Evolutionary conservation across 352 stramenopile species (phyloP).

Genomic region (Phytophthora vignae): DNA sequence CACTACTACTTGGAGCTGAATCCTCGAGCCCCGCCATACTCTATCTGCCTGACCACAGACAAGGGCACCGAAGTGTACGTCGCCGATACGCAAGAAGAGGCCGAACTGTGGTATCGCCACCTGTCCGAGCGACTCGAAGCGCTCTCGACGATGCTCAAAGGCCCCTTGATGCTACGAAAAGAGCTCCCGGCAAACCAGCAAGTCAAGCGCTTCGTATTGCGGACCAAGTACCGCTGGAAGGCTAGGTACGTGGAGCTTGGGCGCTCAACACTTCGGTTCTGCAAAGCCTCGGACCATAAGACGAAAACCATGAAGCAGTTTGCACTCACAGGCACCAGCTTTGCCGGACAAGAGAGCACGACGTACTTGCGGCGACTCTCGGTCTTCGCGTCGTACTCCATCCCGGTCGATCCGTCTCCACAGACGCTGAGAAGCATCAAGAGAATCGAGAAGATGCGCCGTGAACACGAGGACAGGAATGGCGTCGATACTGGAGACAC

Average conservation of each 20-base stretch:
- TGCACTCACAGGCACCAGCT: slow-evolving; percentile 57
- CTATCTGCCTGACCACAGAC: slow-evolving; percentile 72
- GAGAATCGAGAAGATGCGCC: slow-evolving; percentile 38
- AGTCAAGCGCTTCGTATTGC: slow-evolving; percentile 58
- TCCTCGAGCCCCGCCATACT: slow-evolving; percentile 55
- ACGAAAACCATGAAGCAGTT: slow-evolving; percentile 79
- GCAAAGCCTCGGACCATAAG: slow-evolving; percentile 47
- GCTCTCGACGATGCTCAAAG: slow-evolving; percentile 59
- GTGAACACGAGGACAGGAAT: slow-evolving; percentile 38
- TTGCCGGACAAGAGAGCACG: slow-evolving; percentile 64
- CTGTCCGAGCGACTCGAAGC: slow-evolving; percentile 60
- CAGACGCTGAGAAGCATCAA: slow-evolving; percentile 42
- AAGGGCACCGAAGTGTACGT: slow-evolving; percentile 68
- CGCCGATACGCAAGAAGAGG: slow-evolving; percentile 57
- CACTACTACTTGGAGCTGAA: slow-evolving; percentile 77
- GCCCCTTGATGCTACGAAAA: slow-evolving; percentile 60
- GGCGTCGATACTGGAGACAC: slow-evolving; percentile 9
- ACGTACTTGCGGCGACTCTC: slow-evolving; percentile 55
- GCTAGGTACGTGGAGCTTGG: slow-evolving; percentile 62
- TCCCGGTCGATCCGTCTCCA: slow-evolving; percentile 42
- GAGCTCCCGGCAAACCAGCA: slow-evolving; percentile 56
- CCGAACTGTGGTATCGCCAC: slow-evolving; percentile 56
- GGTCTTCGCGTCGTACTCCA: slow-evolving; percentile 50
- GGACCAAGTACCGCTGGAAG: slow-evolving; percentile 80
- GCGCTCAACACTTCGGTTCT: slow-evolving; percentile 62